Base-by-base conservation (phyloP, 148 eudicot species). In the Mesembryanthemum crystallinum region DNA sequence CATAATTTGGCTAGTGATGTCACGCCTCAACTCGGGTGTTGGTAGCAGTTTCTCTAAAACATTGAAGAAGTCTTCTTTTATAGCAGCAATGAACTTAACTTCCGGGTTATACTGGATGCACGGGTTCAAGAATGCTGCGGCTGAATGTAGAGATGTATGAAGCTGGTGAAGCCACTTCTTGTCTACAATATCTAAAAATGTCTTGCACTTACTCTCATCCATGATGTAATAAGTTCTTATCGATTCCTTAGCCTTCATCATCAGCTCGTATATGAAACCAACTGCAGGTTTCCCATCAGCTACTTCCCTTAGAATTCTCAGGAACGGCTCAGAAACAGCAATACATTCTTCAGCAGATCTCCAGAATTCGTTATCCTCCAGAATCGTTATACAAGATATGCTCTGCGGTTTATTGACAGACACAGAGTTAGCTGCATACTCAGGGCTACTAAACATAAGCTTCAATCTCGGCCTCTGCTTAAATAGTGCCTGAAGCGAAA, bases 91-190 rank as follows among this genome's bases (percentile, higher is more conserved):
- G 82, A 92, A 94, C 77, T 94, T 94, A 62, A 86, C 83, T 75
- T 94, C 98, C 23, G 96, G 94, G 82, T 92, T 92, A 78, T 92
- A 94, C 83, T 92, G 98, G 64, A 94, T 89, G 77, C 89, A 83
- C 5, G 98, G 98, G 81, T 94, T 94, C 88, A 94, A 83, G 83
- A 90, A 94, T 11, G 96, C 98, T 0, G 96, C 98, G 47, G 98
- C 98, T 27, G 98, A 83, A 75, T 94, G 98, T 54, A 92, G 80
- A 72, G 92, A 89, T n/a, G 98, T 90, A 79, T 90, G 97, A 43
- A 94, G 96, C 54, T 87, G 88, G 76, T 87, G 86, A 79, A 83
- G 91, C 98, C 97, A 92, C 69, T 82, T 88, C 72, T 85, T 88
- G 74, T 94, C 97, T 9, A 92, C 98, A 77, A 94, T 90, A 77